Conservation (phyloP, 371 early-diverging fungal species). For the Rhizopus arrhizus region DNA sequence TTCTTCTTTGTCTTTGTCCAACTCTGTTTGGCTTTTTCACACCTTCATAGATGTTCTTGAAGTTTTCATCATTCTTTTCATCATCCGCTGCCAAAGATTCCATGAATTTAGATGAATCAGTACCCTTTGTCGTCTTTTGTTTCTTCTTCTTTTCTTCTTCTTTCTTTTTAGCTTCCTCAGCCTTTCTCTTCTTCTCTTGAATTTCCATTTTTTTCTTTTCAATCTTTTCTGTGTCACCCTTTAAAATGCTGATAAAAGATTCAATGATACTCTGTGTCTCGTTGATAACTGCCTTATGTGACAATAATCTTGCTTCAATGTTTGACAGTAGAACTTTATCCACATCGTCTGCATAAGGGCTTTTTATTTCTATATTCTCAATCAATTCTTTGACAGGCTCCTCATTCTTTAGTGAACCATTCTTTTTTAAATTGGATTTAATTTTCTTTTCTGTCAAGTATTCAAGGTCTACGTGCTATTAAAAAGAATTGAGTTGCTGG, state of each 20-base stretch:
- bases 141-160: constrained; percentile 15
- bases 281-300: constrained; percentile 28
- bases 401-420: constrained; percentile 29
- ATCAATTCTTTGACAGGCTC: constrained; percentile 18
- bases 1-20: constrained; percentile 49
- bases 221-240: constrained; percentile 26
- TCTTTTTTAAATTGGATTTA: constrained; percentile 34
- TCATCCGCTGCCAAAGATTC: constrained; percentile 32
- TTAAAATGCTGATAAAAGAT: constrained; percentile 26
- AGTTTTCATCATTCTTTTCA: constrained; percentile 27
- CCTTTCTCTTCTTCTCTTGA: constrained; percentile 8
- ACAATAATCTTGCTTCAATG: constrained; percentile 36
- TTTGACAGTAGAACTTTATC: constrained; percentile 16
- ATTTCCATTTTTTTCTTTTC: constrained; percentile 15
- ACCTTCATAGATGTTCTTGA: constrained; percentile 46
- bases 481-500: not conserved
- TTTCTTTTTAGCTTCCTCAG: constrained; percentile 20
- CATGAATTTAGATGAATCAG: constrained; percentile 37
- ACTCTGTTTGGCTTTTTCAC: constrained; percentile 43
- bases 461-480: constrained; percentile 41
- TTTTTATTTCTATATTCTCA: constrained; percentile 6
- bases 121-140: constrained; percentile 3
- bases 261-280: constrained; percentile 23
- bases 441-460: constrained; percentile 35
- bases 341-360: constrained; percentile 7